Base-by-base conservation (phyloP, 2,329 filamentous ascomycete species). In the Fonsecaea nubica region DNA sequence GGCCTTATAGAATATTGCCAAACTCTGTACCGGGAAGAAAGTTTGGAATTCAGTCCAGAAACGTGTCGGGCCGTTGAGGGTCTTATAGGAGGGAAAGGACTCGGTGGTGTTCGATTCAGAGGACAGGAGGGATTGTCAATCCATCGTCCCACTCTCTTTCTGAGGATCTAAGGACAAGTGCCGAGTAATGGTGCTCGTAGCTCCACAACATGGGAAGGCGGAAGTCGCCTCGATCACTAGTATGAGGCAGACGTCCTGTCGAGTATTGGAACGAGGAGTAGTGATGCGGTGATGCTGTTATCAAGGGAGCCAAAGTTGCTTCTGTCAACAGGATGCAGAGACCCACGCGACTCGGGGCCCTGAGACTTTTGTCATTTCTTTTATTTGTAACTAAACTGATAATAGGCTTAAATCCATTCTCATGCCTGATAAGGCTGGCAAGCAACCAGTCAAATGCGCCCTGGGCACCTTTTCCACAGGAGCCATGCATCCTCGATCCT, bases 271-370 rank as follows among this genome's bases (percentile, higher is more conserved):
- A 40, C 36, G 36, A 45, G 2, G 25, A 25, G 25, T 18, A 18
- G 15, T 15, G n/a, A 18, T 7, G 40, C 7, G 6, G 5, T 7
- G 6, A 15, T 7, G 10, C 5, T 10, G 38, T 50, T 50, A 50
- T 50, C 45, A 21, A 50, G 45, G 18, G 45, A 50, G 45, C 45
- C 45, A 18, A 50, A 21, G 45, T 50, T 50, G 45, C 45, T 50
- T 50, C 45, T 50, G 45, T 25, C 45, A 50, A 10, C 1, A 45
- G n/a, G 40, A 45, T 45, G n/a, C 36, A 45, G n/a, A 45, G 45
- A 50, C 45, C 45, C 45, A 50, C 45, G 45, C 45, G 18, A 18
- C 18, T 50, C 18, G 8, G 45, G 21, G 7, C 45, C 45, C 8
- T 42, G 40, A 50, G 45, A 50, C 7, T 3, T 9, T 25, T 25